These are phyloP conservation scores for Daldinia grandis DNA, from an alignment of 495 filamentous ascomycete species.

Conservation along the genomic window DNA sequence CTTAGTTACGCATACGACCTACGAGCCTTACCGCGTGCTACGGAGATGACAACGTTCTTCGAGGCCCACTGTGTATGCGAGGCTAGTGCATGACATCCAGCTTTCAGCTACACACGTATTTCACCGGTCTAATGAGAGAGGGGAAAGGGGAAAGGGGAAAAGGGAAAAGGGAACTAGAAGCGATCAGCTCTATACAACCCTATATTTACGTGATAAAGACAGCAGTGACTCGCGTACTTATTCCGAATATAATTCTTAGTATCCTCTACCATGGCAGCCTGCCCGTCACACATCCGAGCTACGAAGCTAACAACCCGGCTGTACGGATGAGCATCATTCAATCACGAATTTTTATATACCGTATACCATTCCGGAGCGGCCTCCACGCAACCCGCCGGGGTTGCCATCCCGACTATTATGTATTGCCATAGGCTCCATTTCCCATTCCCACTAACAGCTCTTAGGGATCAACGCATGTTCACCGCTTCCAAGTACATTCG, in stretches of 20 bases:
- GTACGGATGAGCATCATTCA: not conserved
- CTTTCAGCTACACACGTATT: not conserved
- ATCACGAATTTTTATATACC: not conserved
- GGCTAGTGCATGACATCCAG: conserved; percentile 2
- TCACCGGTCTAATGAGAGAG: not conserved
- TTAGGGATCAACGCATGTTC: not conserved
- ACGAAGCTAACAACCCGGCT: not conserved
- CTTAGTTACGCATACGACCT: not conserved
- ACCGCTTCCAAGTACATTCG: not conserved
- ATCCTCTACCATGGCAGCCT: not conserved
- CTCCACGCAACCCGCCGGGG: not conserved
- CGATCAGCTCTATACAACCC: not conserved
- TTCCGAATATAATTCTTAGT: not conserved
- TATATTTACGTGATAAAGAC: not conserved
- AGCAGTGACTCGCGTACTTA: not conserved
- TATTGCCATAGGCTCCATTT: not conserved
- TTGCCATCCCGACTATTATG: not conserved
- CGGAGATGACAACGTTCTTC: not conserved
- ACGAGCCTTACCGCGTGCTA: not conserved
- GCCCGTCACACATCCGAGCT: not conserved
- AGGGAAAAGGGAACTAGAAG: not conserved
- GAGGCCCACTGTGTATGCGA: not conserved
- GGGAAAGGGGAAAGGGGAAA: not conserved
- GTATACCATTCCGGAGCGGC: not conserved
- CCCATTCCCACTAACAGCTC: not conserved